These are phyloP conservation scores for Guadua angustifolia DNA, from an alignment of 176 grass and related monocot species.

Conservation along the genomic window DNA sequence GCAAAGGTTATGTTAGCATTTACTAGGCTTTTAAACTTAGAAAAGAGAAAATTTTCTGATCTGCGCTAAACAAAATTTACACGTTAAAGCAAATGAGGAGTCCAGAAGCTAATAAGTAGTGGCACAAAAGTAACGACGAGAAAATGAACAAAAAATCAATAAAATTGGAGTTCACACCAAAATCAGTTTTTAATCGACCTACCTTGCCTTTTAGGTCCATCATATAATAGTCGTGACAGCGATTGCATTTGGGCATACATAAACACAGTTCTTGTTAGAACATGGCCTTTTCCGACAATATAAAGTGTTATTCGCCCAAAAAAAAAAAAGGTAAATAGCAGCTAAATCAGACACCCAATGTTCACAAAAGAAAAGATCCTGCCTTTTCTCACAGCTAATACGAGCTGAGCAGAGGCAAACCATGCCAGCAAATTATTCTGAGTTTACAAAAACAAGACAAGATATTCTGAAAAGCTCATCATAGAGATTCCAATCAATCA, in stretches of 20 bases:
- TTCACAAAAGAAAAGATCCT: constrained; percentile 10
- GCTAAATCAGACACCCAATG: constrained; percentile 20
- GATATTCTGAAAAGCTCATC: constrained; percentile 39
- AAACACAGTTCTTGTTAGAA: constrained; percentile 32
- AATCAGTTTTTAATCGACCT: neutral
- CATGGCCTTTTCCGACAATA: constrained; percentile 13
- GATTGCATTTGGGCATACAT: constrained; percentile 2
- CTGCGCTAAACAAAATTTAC: neutral
- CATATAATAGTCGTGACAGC: constrained; percentile 3
- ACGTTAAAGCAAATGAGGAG: neutral
- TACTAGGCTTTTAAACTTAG: neutral
- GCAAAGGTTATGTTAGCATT: neutral
- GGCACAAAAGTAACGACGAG: neutral
- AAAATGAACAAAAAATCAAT: neutral
- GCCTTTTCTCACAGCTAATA: constrained; percentile 50
- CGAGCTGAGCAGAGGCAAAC: constrained; percentile 33
- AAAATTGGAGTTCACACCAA: neutral
- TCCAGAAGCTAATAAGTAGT: too few species aligned
- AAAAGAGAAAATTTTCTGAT: neutral
- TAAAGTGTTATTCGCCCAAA: neutral
- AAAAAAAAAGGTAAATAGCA: neutral
- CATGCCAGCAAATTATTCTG: constrained; percentile 27
- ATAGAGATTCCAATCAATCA: constrained; percentile 42
- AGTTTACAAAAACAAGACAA: constrained; percentile 2
- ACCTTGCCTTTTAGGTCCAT: neutral